Base-by-base conservation (phyloP, 139 green algal genomes). In the Asterochloris erici region DNA sequence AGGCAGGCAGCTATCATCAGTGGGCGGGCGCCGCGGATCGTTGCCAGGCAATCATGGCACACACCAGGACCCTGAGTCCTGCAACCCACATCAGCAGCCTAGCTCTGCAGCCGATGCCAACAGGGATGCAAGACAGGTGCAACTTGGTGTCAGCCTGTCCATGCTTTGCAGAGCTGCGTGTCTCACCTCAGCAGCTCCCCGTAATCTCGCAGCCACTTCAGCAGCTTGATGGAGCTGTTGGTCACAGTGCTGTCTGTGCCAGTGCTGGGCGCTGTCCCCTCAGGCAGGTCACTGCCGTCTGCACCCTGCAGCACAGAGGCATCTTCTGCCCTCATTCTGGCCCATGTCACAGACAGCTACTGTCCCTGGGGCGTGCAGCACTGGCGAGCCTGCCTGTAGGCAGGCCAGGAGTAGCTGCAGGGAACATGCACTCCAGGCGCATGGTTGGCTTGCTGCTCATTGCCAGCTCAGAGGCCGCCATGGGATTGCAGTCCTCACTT, bases 191-290 rank as follows among this genome's bases (percentile, higher is more conserved):
- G 85, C 9, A 92, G 87, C 62, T 78, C 63, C 9, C 74, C 84
- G 64, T 92, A 92, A 61, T 90, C 85, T 12, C 73, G 78, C 82
- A 92, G 78, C 84, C 88, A 88, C 27, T 85, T 84, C 69, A 78
- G 78, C 23, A 91, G 81, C 74, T 87, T 86, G 83, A 82, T 79
- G 6, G 85, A 85, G 2, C 85, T 85, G 83, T 89, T 89, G 11
- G 88, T 91, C 23, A 86, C 64, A 11, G 62, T 66, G 12, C 38
- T 54, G 38, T 54, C 38, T 54, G 38, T 54, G 38, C 38, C 6
- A 6, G 38, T 6, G 38, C 38, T 54, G 38, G 6, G 38, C 38
- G 38, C 38, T 10, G 38, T 54, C 38, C 38, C 38, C 38, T 54
- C 38, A 54, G 38, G 38, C 38, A 54, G 38, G 38, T 54, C 38